Conservation (phyloP, 2,329 filamentous ascomycete species). For the Colletotrichum cordylinicola region DNA sequence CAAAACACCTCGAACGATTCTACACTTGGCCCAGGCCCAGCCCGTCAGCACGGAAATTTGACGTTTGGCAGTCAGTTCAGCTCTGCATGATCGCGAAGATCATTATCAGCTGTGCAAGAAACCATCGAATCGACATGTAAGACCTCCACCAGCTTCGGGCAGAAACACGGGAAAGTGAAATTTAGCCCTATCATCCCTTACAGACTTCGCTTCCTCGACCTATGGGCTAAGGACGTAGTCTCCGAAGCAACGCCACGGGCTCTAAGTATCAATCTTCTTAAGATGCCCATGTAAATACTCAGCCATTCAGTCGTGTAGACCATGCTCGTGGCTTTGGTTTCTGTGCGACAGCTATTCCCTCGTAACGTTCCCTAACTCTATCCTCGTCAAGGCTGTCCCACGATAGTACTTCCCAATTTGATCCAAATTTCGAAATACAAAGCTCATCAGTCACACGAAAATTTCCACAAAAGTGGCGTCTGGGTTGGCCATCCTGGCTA, state of each 20-base stretch:
- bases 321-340: background rate
- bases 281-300: background rate
- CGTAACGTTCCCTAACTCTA: background rate
- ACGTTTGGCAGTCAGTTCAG: background rate
- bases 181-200: background rate
- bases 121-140: background rate
- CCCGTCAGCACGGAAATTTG: background rate
- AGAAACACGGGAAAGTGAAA: background rate
- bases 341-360: background rate
- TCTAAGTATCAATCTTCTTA: accelerated
- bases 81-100: background rate
- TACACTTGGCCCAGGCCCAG: background rate
- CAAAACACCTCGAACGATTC: background rate
- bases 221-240: background rate
- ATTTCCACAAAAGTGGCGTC: background rate
- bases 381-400: background rate
- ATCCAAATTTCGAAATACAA: background rate
- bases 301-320: accelerated
- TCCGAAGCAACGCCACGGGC: background rate
- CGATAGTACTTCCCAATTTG: background rate
- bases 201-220: background rate
- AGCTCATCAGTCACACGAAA: background rate
- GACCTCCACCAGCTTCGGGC: background rate
- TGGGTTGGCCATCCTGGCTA: background rate
- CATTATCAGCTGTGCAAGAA: background rate